Conservation (phyloP, 2,329 filamentous ascomycete species). For the Mycogone perniciosa region DNA sequence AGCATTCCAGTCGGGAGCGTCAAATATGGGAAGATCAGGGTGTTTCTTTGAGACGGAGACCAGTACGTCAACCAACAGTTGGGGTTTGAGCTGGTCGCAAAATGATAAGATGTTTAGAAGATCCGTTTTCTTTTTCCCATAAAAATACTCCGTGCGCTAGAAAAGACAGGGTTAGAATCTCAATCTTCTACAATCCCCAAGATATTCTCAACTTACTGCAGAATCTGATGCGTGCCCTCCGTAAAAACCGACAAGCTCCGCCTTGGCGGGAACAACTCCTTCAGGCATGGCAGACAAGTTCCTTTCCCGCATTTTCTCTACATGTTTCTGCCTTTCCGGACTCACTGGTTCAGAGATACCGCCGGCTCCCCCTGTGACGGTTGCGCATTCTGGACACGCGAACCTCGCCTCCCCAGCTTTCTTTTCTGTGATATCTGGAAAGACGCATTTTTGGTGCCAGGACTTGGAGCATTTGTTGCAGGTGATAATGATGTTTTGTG, state of each 20-base stretch:
- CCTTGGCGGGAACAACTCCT: conserved; percentile 28
- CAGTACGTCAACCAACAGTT: conserved; percentile 36
- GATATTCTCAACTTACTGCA: conserved; percentile 24
- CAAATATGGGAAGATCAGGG: conserved; percentile 37
- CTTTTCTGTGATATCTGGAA: conserved; percentile 9
- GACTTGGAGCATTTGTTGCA: conserved; percentile 19
- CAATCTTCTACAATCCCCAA: neutral
- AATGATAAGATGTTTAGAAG: conserved; percentile 35
- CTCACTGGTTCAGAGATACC: too few relatives aligned
- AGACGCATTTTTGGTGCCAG: conserved; percentile 23
- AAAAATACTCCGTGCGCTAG: conserved; percentile 36
- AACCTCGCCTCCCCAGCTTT: conserved; percentile 7
- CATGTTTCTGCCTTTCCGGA: conserved; percentile 19
- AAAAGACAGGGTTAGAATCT: neutral
- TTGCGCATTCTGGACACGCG: conserved; percentile 18
- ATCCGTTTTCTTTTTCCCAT: conserved; percentile 30
- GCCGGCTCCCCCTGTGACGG: too few relatives aligned
- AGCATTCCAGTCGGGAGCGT: conserved; percentile 35
- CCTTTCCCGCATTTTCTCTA: conserved; percentile 27
- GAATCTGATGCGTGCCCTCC: conserved; percentile 27
- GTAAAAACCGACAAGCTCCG: conserved; percentile 33
- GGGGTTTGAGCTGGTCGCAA: conserved; percentile 35
- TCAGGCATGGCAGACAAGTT: conserved; percentile 27
- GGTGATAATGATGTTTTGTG: conserved; percentile 11
- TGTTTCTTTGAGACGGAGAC: conserved; percentile 38